phyloP scores from a whole-genome alignment of 257 asterid genomes.

The Ligustrum vulgare region DNA sequence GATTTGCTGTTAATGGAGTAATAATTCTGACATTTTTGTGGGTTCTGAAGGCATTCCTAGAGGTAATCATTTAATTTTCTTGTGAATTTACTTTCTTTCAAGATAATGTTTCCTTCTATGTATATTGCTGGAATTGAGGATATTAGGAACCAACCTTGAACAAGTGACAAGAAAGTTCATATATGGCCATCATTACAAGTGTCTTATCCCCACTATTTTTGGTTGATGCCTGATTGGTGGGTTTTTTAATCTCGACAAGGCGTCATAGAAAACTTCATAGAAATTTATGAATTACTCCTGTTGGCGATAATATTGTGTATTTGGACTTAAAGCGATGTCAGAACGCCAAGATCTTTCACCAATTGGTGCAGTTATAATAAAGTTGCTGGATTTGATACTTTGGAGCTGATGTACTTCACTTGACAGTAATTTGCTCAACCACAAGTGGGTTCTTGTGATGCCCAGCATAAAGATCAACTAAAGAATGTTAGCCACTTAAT shows the following conservation, averaged over 20 bases:
- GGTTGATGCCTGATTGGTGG: slow-evolving; percentile 4
- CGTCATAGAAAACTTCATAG: neutral
- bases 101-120: neutral
- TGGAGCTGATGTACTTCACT: neutral
- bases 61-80: slow-evolving; percentile 45
- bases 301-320: neutral
- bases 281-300: neutral
- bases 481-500: too few species aligned
- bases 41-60: slow-evolving; percentile 86
- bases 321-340: neutral
- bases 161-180: neutral
- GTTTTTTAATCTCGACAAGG: neutral
- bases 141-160: neutral
- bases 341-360: neutral
- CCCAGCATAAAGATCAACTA: too few species aligned
- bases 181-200: neutral
- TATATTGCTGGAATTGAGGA: neutral
- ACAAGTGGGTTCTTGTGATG: neutral
- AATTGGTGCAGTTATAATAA: neutral
- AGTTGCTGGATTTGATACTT: slow-evolving; percentile 11
- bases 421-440: neutral
- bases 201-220: neutral
- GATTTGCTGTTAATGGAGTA: slow-evolving; percentile 88
- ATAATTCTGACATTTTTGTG: slow-evolving; percentile 84
- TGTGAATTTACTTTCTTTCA: slow-evolving; percentile 3